Base-by-base conservation (phyloP, 129 eudicot genomes). In the Daucus carota region DNA sequence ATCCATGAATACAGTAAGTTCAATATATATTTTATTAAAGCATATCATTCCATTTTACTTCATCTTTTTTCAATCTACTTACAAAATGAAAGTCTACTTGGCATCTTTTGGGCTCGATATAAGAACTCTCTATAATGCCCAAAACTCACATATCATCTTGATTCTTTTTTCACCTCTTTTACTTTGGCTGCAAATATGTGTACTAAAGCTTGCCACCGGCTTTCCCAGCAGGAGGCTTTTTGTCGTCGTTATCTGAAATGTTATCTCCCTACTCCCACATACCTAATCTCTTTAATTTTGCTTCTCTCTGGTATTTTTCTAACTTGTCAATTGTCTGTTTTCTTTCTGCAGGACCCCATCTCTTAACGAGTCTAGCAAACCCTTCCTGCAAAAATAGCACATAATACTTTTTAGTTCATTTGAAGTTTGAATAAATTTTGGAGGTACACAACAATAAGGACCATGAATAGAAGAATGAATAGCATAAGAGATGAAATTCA, bases 191-290 rank as follows among this genome's bases (percentile, higher is more conserved):
- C 24, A 5, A 20, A 6, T 0, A 1, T 6, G 60, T 50, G 28
- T 8, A 28, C 28, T 50, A 93, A 41, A 90, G 88, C 86, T 86
- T 90, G 52, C 96, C 98, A 73, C 87, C 96, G 42, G 98, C 78
- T 83, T 86, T 94, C 87, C 88, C 87, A 17, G 69, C 80, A 15
- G 98, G 97, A 50, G 28, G 60, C 28, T 84, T 81, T 7, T 70
- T 87, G 59, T 93, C 97, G 45, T 91, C 98, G 11, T 94, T 97
- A 57, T 94, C 98, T 2, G 97, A 89, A 81, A 86, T 83, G 63
- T 87, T 83, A 75, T 94, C 96, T 54, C 99, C 97, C 20, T 94
- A 94, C 74, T 89, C 92, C 99, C 99, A 94, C 89, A 94, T 91
- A 2, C 96, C 93, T 22, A 59, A 77, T 42, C 93, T 81, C 69